These are phyloP conservation scores for Striga hermonthica DNA, from an alignment of 305 asterid species.

Conservation along the genomic window DNA sequence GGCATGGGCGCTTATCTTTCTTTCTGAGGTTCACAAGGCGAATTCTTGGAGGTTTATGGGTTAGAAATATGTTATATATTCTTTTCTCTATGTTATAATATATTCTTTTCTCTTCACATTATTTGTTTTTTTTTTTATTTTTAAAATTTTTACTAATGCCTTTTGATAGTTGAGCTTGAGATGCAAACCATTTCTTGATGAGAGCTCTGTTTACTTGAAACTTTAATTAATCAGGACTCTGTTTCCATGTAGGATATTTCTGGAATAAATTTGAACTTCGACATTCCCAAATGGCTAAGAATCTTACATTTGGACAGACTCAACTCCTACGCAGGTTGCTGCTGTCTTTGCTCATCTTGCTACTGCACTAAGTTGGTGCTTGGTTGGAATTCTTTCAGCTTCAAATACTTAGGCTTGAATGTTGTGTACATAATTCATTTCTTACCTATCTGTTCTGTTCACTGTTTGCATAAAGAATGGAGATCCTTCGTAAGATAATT, in stretches of 20 bases:
- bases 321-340: conserved; percentile 80
- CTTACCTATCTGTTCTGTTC: conserved; percentile 19
- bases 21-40: conserved; percentile 70
- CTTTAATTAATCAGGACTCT: conserved; percentile 14
- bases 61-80: conserved; percentile 39
- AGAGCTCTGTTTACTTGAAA: conserved; percentile 22
- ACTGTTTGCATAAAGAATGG: conserved; percentile 17
- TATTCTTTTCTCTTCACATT: conserved; percentile 14
- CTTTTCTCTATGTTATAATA: conserved; percentile 22
- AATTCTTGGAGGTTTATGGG: conserved; percentile 92
- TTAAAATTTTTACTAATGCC: conserved; percentile 26
- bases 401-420: background rate
- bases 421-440: conserved; percentile 18
- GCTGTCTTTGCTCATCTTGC: conserved; percentile 26
- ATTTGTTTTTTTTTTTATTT: background rate
- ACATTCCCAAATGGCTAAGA: conserved; percentile 80
- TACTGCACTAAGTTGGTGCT: conserved; percentile 26
- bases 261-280: conserved; percentile 86
- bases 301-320: conserved; percentile 70
- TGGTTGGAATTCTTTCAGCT: conserved; percentile 23
- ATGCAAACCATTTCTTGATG: conserved; percentile 11
- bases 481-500: conserved; percentile 15
- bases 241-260: conserved; percentile 70
- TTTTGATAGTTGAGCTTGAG: conserved; percentile 13
- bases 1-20: conserved; percentile 85